phyloP scores from a whole-genome alignment of 306 rosid genomes.

The Sicyos baderoa region DNA sequence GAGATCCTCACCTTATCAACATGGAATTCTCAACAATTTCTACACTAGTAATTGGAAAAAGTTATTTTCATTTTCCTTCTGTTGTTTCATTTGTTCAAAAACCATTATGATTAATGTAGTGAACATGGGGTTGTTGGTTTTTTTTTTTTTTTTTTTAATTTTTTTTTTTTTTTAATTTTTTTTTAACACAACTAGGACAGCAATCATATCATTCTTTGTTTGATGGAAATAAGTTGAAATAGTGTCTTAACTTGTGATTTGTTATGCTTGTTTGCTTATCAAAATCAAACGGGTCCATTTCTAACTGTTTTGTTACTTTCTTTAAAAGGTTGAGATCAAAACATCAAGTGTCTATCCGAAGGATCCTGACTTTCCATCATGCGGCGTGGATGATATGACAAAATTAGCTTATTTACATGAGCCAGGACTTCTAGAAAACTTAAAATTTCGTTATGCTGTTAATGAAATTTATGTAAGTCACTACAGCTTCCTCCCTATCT shows the following conservation, averaged over 20 bases:
- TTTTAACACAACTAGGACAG: neutral
- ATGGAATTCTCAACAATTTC: no score
- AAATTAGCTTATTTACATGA: conserved; percentile 90
- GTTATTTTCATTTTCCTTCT: neutral
- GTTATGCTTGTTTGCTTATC: neutral
- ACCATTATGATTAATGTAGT: neutral
- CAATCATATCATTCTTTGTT: no score
- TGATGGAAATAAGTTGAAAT: neutral
- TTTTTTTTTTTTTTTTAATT: neutral
- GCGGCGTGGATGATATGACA: conserved; percentile 94
- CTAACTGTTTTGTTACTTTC: neutral
- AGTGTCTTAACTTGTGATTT: neutral
- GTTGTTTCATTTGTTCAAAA: neutral
- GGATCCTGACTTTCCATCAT: conserved; percentile 87
- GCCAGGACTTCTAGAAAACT: conserved; percentile 85
- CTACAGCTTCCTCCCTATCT: neutral
- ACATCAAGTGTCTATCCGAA: conserved; percentile 51
- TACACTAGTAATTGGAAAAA: neutral
- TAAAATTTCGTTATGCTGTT: conserved; percentile 47
- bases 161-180: no score
- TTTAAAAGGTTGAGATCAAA: conserved; percentile 54
- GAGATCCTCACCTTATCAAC: no score
- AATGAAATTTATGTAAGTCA: conserved; percentile 82
- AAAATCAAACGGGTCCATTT: neutral
- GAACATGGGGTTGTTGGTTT: neutral